A percentile compares a stretch with the other conserved stretches of the same genome.
Evolutionary conservation across 495 filamentous ascomycete species (phyloP).

Genomic region (Trichoderma gamsii): DNA sequence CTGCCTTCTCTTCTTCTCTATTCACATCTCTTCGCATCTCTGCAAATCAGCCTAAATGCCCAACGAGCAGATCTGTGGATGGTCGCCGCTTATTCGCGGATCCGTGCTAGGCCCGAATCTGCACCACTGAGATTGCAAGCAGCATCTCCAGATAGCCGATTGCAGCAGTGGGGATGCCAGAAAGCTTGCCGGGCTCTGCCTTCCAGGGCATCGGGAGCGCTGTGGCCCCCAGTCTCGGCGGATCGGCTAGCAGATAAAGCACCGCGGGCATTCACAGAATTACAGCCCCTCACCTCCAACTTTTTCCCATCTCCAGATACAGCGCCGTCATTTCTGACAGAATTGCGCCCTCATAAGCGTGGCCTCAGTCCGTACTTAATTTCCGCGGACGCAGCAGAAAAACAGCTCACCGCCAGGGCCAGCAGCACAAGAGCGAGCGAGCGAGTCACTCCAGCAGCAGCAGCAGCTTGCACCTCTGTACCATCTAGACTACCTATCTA

Average conservation of each 20-base stretch:
- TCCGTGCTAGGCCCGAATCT: background rate
- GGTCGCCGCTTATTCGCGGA: background rate
- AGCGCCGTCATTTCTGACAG: background rate
- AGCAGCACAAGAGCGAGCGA: background rate
- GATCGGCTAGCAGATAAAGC: constrained; percentile 9
- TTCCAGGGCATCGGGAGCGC: background rate
- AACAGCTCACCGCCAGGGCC: background rate
- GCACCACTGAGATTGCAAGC: too few relatives aligned
- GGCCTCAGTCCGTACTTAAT: too few relatives aligned
- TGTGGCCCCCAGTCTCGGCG: background rate
- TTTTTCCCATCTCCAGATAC: background rate
- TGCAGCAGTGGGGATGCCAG: background rate
- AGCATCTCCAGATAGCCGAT: background rate
- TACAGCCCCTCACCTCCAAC: background rate
- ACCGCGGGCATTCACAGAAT: background rate
- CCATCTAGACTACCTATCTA: too few relatives aligned
- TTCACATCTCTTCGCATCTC: too few relatives aligned
- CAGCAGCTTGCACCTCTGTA: background rate
- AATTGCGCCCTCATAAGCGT: too few relatives aligned
- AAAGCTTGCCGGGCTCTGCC: background rate
- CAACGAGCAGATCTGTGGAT: too few relatives aligned
- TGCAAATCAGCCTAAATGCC: too few relatives aligned
- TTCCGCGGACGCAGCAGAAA: too few relatives aligned
- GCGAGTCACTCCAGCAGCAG: background rate
- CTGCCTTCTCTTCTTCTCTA: too few relatives aligned